Conservation (phyloP, 2,329 filamentous ascomycete genomes). For the Fusarium tricinctum region DNA sequence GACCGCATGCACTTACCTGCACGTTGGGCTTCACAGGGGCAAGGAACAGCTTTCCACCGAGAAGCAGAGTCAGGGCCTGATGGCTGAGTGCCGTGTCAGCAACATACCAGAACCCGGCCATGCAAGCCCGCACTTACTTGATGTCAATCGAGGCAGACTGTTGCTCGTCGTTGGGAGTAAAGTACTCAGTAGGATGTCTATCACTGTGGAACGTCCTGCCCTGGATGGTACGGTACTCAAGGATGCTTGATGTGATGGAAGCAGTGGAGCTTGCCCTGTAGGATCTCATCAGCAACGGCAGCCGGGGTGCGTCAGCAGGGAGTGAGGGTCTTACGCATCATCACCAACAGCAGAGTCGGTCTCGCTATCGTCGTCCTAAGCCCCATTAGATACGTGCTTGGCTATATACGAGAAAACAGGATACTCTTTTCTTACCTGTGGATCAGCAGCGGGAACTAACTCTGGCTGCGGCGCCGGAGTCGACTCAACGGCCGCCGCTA, state of each 20-base stretch:
- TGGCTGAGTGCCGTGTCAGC: conserved; percentile 22
- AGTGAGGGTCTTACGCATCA: conserved; percentile 25
- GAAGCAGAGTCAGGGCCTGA: conserved; percentile 40
- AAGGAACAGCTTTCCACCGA: conserved; percentile 38
- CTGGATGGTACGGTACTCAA: conserved; percentile 44
- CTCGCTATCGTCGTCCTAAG: conserved; percentile 23
- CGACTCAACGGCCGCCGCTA: conserved; percentile 26
- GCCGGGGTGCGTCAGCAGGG: background rate
- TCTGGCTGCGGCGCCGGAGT: conserved; percentile 33
- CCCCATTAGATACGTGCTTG: background rate
- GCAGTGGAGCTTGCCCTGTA: conserved; percentile 44
- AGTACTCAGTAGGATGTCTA: conserved; percentile 42
- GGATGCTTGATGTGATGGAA: conserved; percentile 43
- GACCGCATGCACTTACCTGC: conserved; percentile 20
- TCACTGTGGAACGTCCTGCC: conserved; percentile 47
- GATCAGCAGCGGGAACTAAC: conserved; percentile 39
- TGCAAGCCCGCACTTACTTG: conserved; percentile 7
- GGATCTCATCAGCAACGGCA: conserved; percentile 5
- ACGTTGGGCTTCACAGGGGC: conserved; percentile 36
- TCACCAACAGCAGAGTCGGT: conserved; percentile 33
- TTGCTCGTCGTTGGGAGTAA: conserved; percentile 46
- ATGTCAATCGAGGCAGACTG: conserved; percentile 47
- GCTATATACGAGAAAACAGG: background rate
- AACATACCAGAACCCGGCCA: background rate
- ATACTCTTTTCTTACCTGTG: conserved; percentile 17